Evolutionary conservation across 176 grass and related monocot genomes (phyloP), one percentile per base, ranked within the genome.

Genomic region (Ananas comosus): DNA sequence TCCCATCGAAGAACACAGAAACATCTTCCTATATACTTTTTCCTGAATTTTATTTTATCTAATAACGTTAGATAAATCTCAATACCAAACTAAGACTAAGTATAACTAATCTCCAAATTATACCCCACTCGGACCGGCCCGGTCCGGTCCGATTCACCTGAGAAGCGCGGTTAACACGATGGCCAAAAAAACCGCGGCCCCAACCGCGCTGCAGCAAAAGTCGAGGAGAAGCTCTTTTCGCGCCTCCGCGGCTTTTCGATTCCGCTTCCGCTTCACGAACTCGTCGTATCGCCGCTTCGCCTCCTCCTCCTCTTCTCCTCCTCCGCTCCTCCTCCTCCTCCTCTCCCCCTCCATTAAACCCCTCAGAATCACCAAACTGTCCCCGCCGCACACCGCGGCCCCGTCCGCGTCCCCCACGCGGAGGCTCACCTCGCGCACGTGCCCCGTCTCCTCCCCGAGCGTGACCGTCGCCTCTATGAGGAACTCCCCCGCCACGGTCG

Each of bases 201-300:
- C 87, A 51, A 85, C 76, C 2, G 81, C 81, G 61, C 81, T 81
- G 81, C 88, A 91, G 69, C 81, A 75, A 0, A 91, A 74, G 68
- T 91, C 85, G 0, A 85, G 19, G 72, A 80, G 51, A 11, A 79
- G 71, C 76, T 91, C 88, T 6, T 79, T 64, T 8, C 79, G 71
- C 69, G 73, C 76, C 72, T 79, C 76, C 72, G 75, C 76, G 65
- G 87, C 72, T 65, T 82, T 87, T 72, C 81, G 50, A 49, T 58
- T 76, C 66, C 66, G 75, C 69, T 79, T 87, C 4, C 79, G 24
- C 18, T 11, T 69, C 0, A 81, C 23, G 72, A 87, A 87, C 19
- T 82, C 85, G 0, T 77, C 53, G 76, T 87, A 87, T 52, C 72
- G 74, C 13, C 69, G 61, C 78, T 64, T 83, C 13, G 59, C 42